Conservation (phyloP, 2,329 filamentous ascomycete genomes). For the Fusarium denticulatum region DNA sequence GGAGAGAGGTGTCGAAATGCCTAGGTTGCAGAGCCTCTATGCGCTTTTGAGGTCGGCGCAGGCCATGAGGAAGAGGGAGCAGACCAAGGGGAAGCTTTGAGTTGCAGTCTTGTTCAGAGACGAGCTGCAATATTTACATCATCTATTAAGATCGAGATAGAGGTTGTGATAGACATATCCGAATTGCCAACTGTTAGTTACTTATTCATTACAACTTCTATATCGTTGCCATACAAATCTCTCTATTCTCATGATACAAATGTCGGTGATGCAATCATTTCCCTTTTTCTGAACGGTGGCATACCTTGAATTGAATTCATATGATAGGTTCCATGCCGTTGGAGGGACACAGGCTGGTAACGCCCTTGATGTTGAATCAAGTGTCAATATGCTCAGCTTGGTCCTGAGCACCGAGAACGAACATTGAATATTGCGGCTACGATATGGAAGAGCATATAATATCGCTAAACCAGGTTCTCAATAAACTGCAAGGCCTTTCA, state of each 20-base stretch:
- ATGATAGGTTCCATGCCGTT: neutral
- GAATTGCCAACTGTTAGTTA: neutral
- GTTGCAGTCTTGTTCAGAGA: neutral
- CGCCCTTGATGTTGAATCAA: neutral
- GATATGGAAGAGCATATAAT: neutral
- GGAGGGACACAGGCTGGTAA: neutral
- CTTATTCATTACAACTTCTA: neutral
- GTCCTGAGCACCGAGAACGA: neutral
- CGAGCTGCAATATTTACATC: neutral
- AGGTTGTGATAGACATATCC: neutral
- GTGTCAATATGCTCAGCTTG: neutral
- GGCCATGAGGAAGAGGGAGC: conserved; percentile 58
- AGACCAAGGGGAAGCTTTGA: conserved; percentile 46
- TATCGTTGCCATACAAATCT: neutral
- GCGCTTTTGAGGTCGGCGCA: conserved; percentile 72
- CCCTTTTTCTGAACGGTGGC: too few relatives aligned
- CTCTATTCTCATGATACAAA: neutral
- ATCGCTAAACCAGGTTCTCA: neutral
- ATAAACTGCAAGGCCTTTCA: neutral
- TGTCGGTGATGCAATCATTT: neutral
- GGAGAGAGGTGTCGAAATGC: conserved; percentile 71
- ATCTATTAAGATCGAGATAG: too few relatives aligned
- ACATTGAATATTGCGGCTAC: neutral
- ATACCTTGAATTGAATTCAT: neutral
- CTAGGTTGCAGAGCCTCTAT: conserved; percentile 73